Evolutionary conservation across 768 basidiomycete genomes (phyloP).

Genomic region (Leccinellum luteum): DNA sequence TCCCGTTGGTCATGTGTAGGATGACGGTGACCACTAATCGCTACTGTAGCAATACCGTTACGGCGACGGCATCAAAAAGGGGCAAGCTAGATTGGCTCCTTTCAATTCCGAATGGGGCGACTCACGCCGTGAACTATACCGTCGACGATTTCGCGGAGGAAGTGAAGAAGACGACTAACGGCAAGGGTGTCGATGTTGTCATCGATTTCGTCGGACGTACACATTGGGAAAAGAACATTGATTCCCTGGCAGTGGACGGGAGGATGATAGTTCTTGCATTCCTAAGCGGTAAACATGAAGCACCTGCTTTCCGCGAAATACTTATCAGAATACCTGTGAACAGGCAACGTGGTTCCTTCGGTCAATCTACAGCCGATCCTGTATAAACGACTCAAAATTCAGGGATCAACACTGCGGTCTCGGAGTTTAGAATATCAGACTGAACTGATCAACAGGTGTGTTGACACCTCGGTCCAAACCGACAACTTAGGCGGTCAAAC

Average conservation of each 20-base stretch:
- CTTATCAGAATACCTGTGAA: conserved; percentile 16
- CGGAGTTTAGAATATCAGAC: conserved; percentile 75
- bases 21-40: conserved; percentile 7
- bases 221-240: conserved; percentile 74
- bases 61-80: conserved; percentile 80
- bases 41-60: conserved; percentile 57
- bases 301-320: conserved; percentile 17
- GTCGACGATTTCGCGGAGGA: conserved; percentile 75
- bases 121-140: conserved; percentile 81
- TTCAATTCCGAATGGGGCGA: conserved; percentile 63
- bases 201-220: conserved; percentile 81
- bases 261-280: conserved; percentile 67
- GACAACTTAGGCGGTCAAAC: background rate
- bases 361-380: conserved; percentile 66
- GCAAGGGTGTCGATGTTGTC: conserved; percentile 76
- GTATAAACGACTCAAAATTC: conserved; percentile 81
- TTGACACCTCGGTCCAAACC: conserved; percentile 27
- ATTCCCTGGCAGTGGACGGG: conserved; percentile 67
- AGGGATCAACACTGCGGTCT: conserved; percentile 84
- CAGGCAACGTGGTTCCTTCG: conserved; percentile 51
- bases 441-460: conserved; percentile 59
- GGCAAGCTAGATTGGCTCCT: conserved; percentile 81
- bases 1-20: background rate
- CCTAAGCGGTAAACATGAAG: conserved; percentile 54
- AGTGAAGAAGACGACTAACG: conserved; percentile 63